phyloP scores from a whole-genome alignment of 2,329 filamentous ascomycete species.

The Colletotrichum sp. region DNA sequence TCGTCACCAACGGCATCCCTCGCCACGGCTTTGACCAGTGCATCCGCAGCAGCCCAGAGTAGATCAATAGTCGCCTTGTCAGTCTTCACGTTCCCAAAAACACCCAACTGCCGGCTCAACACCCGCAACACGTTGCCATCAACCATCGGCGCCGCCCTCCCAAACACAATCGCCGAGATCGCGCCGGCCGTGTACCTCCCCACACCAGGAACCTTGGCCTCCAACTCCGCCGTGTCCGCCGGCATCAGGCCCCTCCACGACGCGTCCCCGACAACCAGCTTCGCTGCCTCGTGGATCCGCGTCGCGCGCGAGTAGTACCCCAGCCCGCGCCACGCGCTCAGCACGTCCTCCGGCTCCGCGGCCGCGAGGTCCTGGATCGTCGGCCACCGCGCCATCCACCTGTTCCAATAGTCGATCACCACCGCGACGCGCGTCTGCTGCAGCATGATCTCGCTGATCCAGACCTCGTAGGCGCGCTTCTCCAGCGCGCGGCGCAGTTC shows the following conservation, averaged over 20 bases:
- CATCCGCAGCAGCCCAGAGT: slow-evolving; percentile 63
- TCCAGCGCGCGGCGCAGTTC: slow-evolving; percentile 50
- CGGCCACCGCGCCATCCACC: slow-evolving; percentile 66
- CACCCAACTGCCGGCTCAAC: slow-evolving; percentile 62
- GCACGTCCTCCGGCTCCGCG: slow-evolving; percentile 59
- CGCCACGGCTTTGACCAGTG: slow-evolving; percentile 57
- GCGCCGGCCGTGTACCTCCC: slow-evolving; percentile 68
- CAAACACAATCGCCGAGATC: slow-evolving; percentile 67
- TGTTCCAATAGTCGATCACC: slow-evolving; percentile 67
- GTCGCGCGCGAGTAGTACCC: slow-evolving; percentile 71
- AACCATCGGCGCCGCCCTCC: slow-evolving; percentile 62
- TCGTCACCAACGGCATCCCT: slow-evolving; percentile 32
- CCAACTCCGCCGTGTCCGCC: slow-evolving; percentile 45
- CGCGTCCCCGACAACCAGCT: slow-evolving; percentile 49
- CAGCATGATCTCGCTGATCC: slow-evolving; percentile 72
- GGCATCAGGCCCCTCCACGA: slow-evolving; percentile 55
- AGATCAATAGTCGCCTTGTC: slow-evolving; percentile 57
- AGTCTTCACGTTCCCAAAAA: slow-evolving; percentile 61
- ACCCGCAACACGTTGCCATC: slow-evolving; percentile 69
- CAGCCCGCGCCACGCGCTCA: slow-evolving; percentile 64
- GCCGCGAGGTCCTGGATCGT: slow-evolving; percentile 60
- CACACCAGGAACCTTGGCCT: slow-evolving; percentile 61
- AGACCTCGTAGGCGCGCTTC: slow-evolving; percentile 67
- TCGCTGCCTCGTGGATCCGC: slow-evolving; percentile 62
- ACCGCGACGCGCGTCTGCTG: slow-evolving; percentile 69